These are phyloP conservation scores for Thermoascus crustaceus DNA, from an alignment of 2,329 filamentous ascomycete genomes.

Conservation along the genomic window DNA sequence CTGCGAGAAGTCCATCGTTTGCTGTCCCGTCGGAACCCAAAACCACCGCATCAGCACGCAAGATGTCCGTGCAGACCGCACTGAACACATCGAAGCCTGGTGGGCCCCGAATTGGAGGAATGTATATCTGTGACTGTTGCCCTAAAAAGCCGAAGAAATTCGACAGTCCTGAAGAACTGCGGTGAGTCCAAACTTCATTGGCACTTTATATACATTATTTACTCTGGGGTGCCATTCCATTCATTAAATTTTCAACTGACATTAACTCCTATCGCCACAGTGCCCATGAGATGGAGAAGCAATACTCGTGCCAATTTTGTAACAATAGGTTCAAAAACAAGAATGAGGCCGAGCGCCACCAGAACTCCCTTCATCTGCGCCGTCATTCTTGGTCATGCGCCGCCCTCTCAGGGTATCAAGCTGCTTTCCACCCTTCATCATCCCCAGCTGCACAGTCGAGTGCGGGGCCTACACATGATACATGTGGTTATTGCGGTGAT, in stretches of 20 bases:
- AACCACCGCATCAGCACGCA: conserved; percentile 33
- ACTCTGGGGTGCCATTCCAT: no score
- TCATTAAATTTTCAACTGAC: neutral
- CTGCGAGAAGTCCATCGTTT: conserved; percentile 28
- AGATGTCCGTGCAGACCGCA: conserved; percentile 38
- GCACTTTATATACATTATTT: no score
- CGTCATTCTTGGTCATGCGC: conserved; percentile 97
- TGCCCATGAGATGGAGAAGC: conserved; percentile 85
- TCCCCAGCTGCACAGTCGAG: conserved; percentile 28
- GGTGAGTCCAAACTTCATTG: no score
- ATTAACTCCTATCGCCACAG: conserved; percentile 39
- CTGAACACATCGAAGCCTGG: conserved; percentile 26
- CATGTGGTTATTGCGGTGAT: conserved; percentile 91
- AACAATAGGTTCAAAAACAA: conserved; percentile 98
- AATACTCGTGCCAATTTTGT: conserved; percentile 89
- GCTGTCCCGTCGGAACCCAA: conserved; percentile 32
- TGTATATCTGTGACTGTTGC: conserved; percentile 83
- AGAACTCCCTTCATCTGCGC: conserved; percentile 87
- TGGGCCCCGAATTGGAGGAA: conserved; percentile 44
- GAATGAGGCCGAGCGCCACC: conserved; percentile 92
- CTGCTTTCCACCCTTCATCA: conserved; percentile 78
- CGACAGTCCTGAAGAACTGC: conserved; percentile 71
- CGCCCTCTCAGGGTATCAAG: conserved; percentile 64
- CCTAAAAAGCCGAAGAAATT: conserved; percentile 97
- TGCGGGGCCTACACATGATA: conserved; percentile 47